Conservation (phyloP, 495 filamentous ascomycete genomes). For the Chlorociboria aeruginascens region DNA sequence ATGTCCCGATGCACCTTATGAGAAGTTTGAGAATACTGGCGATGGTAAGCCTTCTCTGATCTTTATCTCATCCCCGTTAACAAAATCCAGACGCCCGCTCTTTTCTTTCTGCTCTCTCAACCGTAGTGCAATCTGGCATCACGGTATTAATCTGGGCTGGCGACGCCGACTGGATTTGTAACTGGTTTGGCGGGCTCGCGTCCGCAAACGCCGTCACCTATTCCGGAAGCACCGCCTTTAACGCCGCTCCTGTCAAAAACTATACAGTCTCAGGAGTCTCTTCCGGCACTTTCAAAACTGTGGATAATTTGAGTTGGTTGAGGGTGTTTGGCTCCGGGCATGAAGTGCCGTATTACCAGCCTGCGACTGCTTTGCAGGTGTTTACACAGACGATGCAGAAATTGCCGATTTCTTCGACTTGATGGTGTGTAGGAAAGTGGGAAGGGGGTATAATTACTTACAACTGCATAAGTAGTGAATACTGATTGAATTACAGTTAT, state of each 20-base stretch:
- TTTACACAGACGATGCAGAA: constrained; percentile 37
- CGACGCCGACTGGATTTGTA: constrained; percentile 44
- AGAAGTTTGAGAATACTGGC: constrained; percentile 32
- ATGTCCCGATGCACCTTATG: constrained; percentile 26
- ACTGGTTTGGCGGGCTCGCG: constrained; percentile 34
- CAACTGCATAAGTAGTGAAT: too few relatives aligned
- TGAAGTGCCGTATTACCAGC: constrained; percentile 26
- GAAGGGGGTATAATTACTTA: too few relatives aligned
- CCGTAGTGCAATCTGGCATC: constrained; percentile 35
- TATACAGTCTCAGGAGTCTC: constrained; percentile 36
- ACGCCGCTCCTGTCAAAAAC: constrained; percentile 21
- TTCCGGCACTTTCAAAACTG: constrained; percentile 36
- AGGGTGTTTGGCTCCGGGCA: constrained; percentile 40
- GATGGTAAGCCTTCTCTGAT: constrained; percentile 24
- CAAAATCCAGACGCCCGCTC: constrained; percentile 22
- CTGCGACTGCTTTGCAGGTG: constrained; percentile 30
- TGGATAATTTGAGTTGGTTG: constrained; percentile 37
- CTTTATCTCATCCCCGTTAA: constrained; percentile 3
- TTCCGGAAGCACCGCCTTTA: constrained; percentile 26
- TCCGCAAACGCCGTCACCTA: constrained; percentile 35
- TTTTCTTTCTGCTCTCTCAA: constrained; percentile 30
- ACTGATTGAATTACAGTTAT: too few relatives aligned
- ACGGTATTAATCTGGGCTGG: constrained; percentile 40
- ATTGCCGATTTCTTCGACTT: constrained; percentile 24
- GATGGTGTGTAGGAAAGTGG: not conserved